Evolutionary conservation across 768 basidiomycete genomes (phyloP), one percentile per base, ranked within the genome.

Genomic region (Inosperma sp.): DNA sequence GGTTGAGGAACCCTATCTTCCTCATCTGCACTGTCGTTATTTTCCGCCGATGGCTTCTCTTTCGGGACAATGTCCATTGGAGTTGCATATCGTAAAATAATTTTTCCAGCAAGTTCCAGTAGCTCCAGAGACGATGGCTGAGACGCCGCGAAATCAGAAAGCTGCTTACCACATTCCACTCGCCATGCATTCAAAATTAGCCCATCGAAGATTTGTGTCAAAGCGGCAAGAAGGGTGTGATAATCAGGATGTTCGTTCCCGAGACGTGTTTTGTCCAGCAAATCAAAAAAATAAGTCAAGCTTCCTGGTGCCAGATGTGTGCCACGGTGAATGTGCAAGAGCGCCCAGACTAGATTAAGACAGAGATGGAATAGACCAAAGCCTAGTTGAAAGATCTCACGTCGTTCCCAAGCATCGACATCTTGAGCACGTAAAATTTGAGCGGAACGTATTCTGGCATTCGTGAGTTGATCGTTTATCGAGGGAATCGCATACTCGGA

Each of bases 341-440:
- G 41, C 0, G 56, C 60, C 66, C 69, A 70, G 22, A 68, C 52
- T 3, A 71, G 58, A 31, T 70, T 73, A 44, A 71, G 54, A 30
- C 49, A 56, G 0, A 64, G 55, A 37, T 70, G 66, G 40, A 70
- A 70, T 0, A 68, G 48, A 0, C 65, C 65, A n/a, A 62, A 53
- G 1, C 56, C 62, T n/a, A 63, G 62, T 31, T 64, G 59, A 33
- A 65, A 56, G 9, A 55, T n/a, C 30, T 65, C 36, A 5, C 55
- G 46, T 3, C 54, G 53, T 9, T 46, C 43, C 33, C 56, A 65
- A 0, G 59, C 25, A 31, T 44, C 55, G 0, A 52, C 12, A 23
- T 66, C 62, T 17, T 37, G 33, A 4, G 13, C 26, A 1, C 54
- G 46, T 5, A 53, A 13, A 5, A 47, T 35, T 36, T 61, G 40